Percentiles rank a stretch among this genome's conserved stretches.
Evolutionary conservation across 257 asterid genomes (phyloP).

Genomic region (Nicotiana obtusifolia): DNA sequence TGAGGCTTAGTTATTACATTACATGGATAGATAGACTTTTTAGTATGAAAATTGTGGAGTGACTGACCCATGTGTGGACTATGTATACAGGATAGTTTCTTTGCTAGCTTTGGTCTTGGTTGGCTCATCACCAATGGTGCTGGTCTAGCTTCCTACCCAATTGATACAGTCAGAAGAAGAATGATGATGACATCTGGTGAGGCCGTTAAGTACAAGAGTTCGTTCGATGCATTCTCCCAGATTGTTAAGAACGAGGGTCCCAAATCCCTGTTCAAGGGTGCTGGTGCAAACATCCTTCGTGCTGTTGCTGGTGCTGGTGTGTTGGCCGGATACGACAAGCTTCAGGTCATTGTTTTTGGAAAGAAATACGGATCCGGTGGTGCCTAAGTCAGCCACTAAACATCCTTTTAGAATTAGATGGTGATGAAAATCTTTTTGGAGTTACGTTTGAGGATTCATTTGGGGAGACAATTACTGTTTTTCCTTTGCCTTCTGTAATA

Average conservation of each 20-base stretch:
- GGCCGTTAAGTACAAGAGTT: slow-evolving; percentile 92
- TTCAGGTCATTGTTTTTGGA: slow-evolving; percentile 73
- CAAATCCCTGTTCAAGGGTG: slow-evolving; percentile 84
- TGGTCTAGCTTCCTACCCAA: slow-evolving; percentile 88
- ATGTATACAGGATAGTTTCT: slow-evolving; percentile 76
- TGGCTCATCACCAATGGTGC: slow-evolving; percentile 95
- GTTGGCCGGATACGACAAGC: slow-evolving; percentile 89
- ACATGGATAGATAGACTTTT: no score
- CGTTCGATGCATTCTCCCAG: slow-evolving; percentile 65
- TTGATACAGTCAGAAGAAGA: slow-evolving; percentile 88
- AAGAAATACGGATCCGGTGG: slow-evolving; percentile 92
- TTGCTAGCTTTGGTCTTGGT: slow-evolving; percentile 89
- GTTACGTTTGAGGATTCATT: slow-evolving; percentile 27
- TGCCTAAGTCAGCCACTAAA: slow-evolving; percentile 28
- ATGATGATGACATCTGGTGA: slow-evolving; percentile 98
- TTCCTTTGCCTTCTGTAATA: not conserved
- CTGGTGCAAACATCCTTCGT: slow-evolving; percentile 89
- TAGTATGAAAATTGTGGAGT: no score
- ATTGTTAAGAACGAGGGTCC: slow-evolving; percentile 78
- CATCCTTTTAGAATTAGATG: slow-evolving; percentile 29
- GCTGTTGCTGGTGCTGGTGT: slow-evolving; percentile 96
- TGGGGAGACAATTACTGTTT: not conserved
- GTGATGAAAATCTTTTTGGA: slow-evolving; percentile 50
- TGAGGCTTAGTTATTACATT: no score
- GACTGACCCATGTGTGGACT: not conserved